These are phyloP conservation scores for Cryptococcus sp. DNA, from an alignment of 1,284 basidiomycete genomes.

Conservation along the genomic window DNA sequence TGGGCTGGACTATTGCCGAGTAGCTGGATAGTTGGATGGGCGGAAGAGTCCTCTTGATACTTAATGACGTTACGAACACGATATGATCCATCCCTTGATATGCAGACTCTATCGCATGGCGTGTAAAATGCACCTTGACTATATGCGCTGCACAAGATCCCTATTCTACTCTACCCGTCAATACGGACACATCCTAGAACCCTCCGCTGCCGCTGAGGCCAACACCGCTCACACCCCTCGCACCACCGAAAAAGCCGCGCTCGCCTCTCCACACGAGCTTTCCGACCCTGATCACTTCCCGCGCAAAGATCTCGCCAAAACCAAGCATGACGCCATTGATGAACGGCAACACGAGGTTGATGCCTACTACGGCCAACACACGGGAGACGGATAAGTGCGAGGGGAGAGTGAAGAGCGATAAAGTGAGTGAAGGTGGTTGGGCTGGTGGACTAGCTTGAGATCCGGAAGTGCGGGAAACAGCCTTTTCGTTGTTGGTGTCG, in stretches of 20 bases:
- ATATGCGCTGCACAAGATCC: no score
- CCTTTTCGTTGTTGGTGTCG: neutral
- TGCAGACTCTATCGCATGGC: neutral
- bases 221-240: conserved; percentile 27
- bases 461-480: neutral
- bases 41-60: no score
- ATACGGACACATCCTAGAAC: conserved; percentile 7
- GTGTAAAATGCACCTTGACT: no score
- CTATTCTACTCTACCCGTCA: no score
- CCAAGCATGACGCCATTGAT: conserved; percentile 98
- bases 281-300: conserved; percentile 75
- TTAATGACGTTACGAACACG: neutral
- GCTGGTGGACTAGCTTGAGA: conserved; percentile 21
- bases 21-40: no score
- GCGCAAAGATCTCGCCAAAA: conserved; percentile 95
- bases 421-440: conserved; percentile 61
- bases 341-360: conserved; percentile 91
- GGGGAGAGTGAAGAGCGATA: conserved; percentile 79
- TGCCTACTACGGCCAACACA: conserved; percentile 77
- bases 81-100: neutral
- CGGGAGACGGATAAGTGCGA: conserved; percentile 73
- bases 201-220: conserved; percentile 42
- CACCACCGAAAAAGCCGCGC: conserved; percentile 25
- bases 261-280: conserved; percentile 51
- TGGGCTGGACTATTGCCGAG: no score